Conservation (phyloP, 768 basidiomycete species). For the Russula lepida region DNA sequence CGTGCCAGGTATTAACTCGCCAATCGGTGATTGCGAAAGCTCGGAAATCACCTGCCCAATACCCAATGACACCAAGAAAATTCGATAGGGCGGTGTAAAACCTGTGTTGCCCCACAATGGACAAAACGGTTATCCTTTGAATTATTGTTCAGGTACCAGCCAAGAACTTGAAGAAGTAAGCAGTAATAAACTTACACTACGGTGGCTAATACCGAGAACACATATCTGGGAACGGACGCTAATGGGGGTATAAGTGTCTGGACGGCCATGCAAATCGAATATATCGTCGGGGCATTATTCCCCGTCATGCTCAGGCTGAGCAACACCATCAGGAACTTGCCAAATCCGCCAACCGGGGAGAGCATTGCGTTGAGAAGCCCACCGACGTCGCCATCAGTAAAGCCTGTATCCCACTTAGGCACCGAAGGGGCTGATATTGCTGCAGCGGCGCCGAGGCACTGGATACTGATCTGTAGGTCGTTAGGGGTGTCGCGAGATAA, state of each 20-base stretch:
- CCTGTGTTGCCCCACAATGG: slow-evolving; percentile 58
- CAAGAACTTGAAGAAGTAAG: background rate
- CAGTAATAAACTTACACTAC: slow-evolving; percentile 39
- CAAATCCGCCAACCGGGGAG: slow-evolving; percentile 52
- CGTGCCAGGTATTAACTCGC: slow-evolving; percentile 45
- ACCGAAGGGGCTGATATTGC: slow-evolving; percentile 47
- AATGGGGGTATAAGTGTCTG: slow-evolving; percentile 60
- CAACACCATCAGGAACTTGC: slow-evolving; percentile 63
- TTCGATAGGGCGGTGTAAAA: slow-evolving; percentile 60
- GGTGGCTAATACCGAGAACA: slow-evolving; percentile 57
- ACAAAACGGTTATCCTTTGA: slow-evolving; percentile 52
- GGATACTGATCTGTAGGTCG: slow-evolving; percentile 29
- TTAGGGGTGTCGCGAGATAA: slow-evolving; percentile 7
- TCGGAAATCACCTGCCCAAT: slow-evolving; percentile 28
- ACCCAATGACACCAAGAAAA: slow-evolving; percentile 55
- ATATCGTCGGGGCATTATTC: slow-evolving; percentile 78
- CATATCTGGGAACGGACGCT: slow-evolving; percentile 53
- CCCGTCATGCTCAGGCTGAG: slow-evolving; percentile 69
- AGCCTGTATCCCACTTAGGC: slow-evolving; percentile 48
- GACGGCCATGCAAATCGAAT: slow-evolving; percentile 67
- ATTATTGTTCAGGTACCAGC: background rate
- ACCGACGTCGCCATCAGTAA: slow-evolving; percentile 47
- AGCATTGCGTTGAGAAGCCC: slow-evolving; percentile 58
- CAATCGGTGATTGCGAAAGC: background rate
- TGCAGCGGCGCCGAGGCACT: slow-evolving; percentile 62